These are phyloP conservation scores for Beauveria sp. DNA, from an alignment of 2,329 filamentous ascomycete species.

Conservation along the genomic window DNA sequence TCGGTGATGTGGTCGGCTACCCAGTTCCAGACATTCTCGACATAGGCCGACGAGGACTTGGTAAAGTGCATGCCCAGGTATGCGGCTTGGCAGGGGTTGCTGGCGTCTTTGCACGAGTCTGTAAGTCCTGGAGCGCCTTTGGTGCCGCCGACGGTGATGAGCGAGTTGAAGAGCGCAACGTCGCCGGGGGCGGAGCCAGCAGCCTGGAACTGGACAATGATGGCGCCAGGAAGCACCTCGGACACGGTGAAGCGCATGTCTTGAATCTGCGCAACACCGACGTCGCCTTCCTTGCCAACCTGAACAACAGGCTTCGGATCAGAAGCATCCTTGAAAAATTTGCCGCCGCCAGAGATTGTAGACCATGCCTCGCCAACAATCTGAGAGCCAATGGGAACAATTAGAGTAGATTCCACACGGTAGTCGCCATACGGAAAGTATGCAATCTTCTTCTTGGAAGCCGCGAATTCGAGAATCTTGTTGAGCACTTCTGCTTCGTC, in stretches of 20 bases:
- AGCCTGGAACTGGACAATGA: slow-evolving; percentile 42
- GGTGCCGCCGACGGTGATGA: slow-evolving; percentile 40
- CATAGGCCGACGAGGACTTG: slow-evolving; percentile 9
- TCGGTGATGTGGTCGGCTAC: slow-evolving; percentile 39
- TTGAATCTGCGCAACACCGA: slow-evolving; percentile 40
- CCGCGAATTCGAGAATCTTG: slow-evolving; percentile 28
- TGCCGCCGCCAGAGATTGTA: slow-evolving; percentile 39
- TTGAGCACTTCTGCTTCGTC: slow-evolving; percentile 33
- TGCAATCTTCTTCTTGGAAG: slow-evolving; percentile 21
- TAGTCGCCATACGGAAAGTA: slow-evolving; percentile 24
- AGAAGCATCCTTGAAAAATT: slow-evolving; percentile 33
- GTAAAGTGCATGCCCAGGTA: slow-evolving; percentile 43
- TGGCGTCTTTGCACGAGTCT: slow-evolving; percentile 25
- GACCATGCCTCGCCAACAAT: slow-evolving; percentile 50
- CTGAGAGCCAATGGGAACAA: slow-evolving; percentile 31
- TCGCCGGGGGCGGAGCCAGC: slow-evolving; percentile 35
- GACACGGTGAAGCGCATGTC: slow-evolving; percentile 45
- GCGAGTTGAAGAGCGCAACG: slow-evolving; percentile 41
- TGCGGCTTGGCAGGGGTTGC: slow-evolving; percentile 36
- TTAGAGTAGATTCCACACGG: slow-evolving; percentile 19
- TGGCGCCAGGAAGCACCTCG: slow-evolving; percentile 33
- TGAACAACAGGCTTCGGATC: slow-evolving; percentile 35
- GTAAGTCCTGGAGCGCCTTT: slow-evolving; percentile 28
- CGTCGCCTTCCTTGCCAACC: slow-evolving; percentile 28
- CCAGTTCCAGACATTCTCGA: slow-evolving; percentile 27